These are phyloP conservation scores for Blastobotrys petasosporus DNA, from an alignment of 1,139 yeast species.

Conservation along the genomic window DNA sequence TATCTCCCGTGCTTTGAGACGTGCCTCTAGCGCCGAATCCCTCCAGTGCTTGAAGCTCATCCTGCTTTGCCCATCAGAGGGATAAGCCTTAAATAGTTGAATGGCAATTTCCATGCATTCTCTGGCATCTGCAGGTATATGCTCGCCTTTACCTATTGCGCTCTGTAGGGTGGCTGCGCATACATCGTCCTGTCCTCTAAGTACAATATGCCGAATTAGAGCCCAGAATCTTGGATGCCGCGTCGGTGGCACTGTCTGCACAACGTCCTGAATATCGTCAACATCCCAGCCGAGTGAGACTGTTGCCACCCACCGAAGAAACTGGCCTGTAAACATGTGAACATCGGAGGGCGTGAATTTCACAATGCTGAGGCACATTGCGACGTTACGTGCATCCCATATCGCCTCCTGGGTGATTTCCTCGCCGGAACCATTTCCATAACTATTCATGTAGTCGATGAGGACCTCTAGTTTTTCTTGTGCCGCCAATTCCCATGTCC, in stretches of 20 bases:
- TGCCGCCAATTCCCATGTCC: constrained; percentile 4
- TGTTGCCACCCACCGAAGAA: constrained; percentile 24
- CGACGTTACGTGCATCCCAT: constrained; percentile 22
- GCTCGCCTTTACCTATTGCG: constrained; percentile 6
- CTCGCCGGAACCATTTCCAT: constrained; percentile 13
- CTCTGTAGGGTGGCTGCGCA: constrained; percentile 19
- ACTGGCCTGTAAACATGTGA: constrained; percentile 17
- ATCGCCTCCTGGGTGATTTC: constrained; percentile 9
- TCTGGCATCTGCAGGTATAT: constrained; percentile 15
- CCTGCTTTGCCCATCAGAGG: constrained; percentile 13
- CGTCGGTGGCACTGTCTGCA: constrained; percentile 42
- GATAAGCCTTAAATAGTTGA: constrained; percentile 20
- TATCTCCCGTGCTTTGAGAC: constrained; percentile 14
- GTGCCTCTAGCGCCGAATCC: constrained; percentile 16
- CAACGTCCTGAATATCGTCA: constrained; percentile 20
- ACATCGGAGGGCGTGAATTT: constrained; percentile 18
- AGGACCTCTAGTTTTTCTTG: constrained; percentile 13
- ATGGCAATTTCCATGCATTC: constrained; percentile 19
- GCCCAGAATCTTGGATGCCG: constrained; percentile 61
- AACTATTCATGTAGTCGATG: constrained; percentile 11
- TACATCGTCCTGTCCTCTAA: constrained; percentile 64
- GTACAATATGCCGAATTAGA: constrained; percentile 48
- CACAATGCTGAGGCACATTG: constrained; percentile 20
- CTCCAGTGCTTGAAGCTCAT: constrained; percentile 26
- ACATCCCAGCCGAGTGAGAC: constrained; percentile 21